phyloP scores from a whole-genome alignment of 768 basidiomycete species.

The Termitomyces sp. region DNA sequence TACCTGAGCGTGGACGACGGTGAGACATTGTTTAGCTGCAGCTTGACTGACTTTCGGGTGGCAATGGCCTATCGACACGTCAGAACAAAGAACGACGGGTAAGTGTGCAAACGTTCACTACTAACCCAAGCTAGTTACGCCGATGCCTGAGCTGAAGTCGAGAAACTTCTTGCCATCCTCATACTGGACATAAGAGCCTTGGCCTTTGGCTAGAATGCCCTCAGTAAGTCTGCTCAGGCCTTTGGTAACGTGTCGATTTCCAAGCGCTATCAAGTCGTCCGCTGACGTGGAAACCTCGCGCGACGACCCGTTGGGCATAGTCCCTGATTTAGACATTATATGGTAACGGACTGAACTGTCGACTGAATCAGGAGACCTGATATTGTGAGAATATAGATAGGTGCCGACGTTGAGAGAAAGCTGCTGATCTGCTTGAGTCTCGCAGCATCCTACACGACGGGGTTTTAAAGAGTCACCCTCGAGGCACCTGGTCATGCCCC shows the following conservation, averaged over 20 bases:
- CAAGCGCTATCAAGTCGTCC: constrained; percentile 32
- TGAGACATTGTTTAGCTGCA: constrained; percentile 85
- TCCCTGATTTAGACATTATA: background rate
- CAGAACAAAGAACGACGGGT: constrained; percentile 1
- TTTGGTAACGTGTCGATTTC: constrained; percentile 42
- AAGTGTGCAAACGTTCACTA: background rate
- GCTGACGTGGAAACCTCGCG: constrained; percentile 11
- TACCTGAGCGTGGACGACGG: constrained; percentile 78
- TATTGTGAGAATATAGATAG: background rate
- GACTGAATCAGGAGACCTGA: background rate
- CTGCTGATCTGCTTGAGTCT: constrained; percentile 3
- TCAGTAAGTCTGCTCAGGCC: constrained; percentile 44
- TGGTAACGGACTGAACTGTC: background rate
- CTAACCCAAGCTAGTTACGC: constrained; percentile 80
- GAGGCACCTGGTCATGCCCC: background rate
- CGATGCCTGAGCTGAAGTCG: constrained; percentile 88
- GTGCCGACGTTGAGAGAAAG: constrained; percentile 1
- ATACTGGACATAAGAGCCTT: constrained; percentile 71
- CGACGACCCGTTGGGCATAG: constrained; percentile 2
- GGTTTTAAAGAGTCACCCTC: constrained; percentile 1
- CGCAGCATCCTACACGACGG: background rate
- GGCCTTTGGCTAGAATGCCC: constrained; percentile 62
- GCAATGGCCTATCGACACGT: constrained; percentile 61
- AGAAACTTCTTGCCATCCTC: constrained; percentile 72
- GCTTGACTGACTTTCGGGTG: constrained; percentile 85